Conservation (phyloP, 164 flowering plant genomes). For the Taxillus chinensis region DNA sequence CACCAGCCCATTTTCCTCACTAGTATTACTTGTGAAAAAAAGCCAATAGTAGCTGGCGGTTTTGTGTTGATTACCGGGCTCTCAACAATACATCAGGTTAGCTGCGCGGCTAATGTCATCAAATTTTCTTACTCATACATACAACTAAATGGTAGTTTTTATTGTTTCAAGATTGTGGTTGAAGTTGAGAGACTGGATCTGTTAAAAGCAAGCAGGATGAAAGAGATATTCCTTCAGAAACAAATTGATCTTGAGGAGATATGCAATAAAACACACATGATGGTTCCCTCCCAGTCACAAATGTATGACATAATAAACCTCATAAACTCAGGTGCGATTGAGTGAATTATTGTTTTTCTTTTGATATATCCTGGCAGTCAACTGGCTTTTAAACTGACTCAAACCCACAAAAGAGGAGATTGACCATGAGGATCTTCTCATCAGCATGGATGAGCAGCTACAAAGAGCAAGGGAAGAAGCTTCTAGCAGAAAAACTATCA, state of each 20-base stretch:
- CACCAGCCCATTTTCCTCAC: not conserved
- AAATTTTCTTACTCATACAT: conserved; percentile 1
- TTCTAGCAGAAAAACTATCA: conserved; percentile 61
- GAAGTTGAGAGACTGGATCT: conserved; percentile 84
- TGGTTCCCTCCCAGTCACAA: conserved; percentile 50
- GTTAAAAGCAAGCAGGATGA: conserved; percentile 87
- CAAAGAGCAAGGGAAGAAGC: conserved; percentile 74
- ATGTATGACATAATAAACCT: conserved; percentile 51
- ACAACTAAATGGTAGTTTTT: conserved; percentile 2
- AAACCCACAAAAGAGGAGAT: conserved; percentile 52
- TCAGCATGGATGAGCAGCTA: conserved; percentile 70
- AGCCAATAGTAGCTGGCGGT: not conserved
- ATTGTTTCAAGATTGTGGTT: conserved; percentile 57
- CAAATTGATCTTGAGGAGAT: conserved; percentile 65
- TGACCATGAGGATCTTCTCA: conserved; percentile 70
- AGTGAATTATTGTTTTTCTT: not conserved
- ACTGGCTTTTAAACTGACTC: conserved; percentile 11
- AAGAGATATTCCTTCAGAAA: conserved; percentile 72
- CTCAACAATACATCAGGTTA: conserved; percentile 47
- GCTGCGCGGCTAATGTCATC: not conserved
- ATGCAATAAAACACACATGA: conserved; percentile 72
- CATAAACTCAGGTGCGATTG: conserved; percentile 51
- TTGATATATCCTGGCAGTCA: not conserved
- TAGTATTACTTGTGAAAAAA: not conserved
- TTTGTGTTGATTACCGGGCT: not conserved